Evolutionary conservation across 73 alveolate genomes (phyloP).

Genomic region (Paramecium tetraurelia): DNA sequence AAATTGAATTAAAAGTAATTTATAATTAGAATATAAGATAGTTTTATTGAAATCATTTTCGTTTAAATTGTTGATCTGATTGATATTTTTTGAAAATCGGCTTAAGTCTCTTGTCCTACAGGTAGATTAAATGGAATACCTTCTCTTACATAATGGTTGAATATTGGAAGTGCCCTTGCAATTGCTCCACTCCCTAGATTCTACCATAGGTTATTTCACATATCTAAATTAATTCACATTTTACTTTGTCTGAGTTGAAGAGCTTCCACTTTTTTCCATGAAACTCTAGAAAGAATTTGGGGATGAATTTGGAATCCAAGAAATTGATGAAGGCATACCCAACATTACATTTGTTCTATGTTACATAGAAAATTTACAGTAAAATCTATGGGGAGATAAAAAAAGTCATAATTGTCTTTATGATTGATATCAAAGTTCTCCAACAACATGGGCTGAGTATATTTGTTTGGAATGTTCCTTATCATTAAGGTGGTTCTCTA

Average conservation of each 20-base stretch:
- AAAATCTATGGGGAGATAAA: slow-evolving; percentile 90
- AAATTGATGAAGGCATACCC: slow-evolving; percentile 94
- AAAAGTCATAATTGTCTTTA: slow-evolving; percentile 83
- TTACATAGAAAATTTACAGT: slow-evolving; percentile 48
- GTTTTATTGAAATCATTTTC: neutral
- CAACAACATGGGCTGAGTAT: slow-evolving; percentile 74
- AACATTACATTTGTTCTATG: slow-evolving; percentile 85
- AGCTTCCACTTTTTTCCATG: slow-evolving; percentile 80
- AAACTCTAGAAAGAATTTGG: slow-evolving; percentile 77
- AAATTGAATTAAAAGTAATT: neutral
- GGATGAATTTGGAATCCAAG: slow-evolving; percentile 72
- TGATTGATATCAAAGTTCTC: slow-evolving; percentile 76
- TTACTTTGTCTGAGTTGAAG: slow-evolving; percentile 71
- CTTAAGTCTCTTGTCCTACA: slow-evolving; percentile 22
- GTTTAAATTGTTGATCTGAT: neutral
- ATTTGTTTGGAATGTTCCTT: slow-evolving; percentile 96
- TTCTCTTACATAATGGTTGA: slow-evolving; percentile 67
- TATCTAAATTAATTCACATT: neutral
- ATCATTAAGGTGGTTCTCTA: slow-evolving; percentile 89
- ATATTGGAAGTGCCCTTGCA: slow-evolving; percentile 66
- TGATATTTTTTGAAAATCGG: slow-evolving; percentile 21
- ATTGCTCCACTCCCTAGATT: slow-evolving; percentile 83
- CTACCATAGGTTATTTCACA: slow-evolving; percentile 87
- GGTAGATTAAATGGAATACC: neutral
- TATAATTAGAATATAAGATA: neutral